Percentiles rank a stretch among this genome's conserved stretches.
These are phyloP conservation scores for Westerdykella ornata DNA, from an alignment of 2,329 filamentous ascomycete species.

Conservation along the genomic window DNA sequence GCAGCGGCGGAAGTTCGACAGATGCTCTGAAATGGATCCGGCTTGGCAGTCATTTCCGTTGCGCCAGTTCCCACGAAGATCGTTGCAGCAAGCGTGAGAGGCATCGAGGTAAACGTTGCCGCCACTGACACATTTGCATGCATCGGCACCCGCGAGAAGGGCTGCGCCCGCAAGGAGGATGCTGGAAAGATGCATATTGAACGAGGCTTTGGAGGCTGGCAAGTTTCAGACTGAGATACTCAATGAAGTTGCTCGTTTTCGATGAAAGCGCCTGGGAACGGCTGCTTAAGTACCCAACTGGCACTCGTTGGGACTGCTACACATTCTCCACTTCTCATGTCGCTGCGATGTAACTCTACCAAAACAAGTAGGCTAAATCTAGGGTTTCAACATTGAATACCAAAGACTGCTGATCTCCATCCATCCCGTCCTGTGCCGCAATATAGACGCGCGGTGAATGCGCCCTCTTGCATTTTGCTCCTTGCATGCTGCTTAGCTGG, in stretches of 20 bases:
- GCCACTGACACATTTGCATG: background rate
- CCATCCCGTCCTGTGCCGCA: background rate
- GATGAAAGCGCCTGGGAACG: background rate
- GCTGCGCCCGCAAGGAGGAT: background rate
- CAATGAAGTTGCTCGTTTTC: background rate
- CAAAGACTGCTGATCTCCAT: background rate
- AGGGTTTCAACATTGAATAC: background rate
- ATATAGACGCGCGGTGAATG: background rate
- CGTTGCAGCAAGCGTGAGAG: background rate
- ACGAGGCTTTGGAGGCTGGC: background rate
- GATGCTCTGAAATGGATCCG: background rate
- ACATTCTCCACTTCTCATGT: background rate
- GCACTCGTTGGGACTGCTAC: background rate
- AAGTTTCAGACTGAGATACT: background rate
- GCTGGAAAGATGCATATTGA: background rate
- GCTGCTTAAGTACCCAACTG: background rate
- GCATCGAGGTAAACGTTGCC: background rate
- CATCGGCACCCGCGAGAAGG: background rate
- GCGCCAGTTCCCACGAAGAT: background rate
- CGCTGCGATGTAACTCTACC: background rate
- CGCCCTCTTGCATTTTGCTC: too few relatives aligned
- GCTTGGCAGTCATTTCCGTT: background rate
- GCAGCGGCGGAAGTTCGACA: background rate
- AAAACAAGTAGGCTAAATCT: background rate
- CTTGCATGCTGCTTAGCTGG: too few relatives aligned